phyloP scores from a whole-genome alignment of 345 rosid genomes.

The Syzygium grande region DNA sequence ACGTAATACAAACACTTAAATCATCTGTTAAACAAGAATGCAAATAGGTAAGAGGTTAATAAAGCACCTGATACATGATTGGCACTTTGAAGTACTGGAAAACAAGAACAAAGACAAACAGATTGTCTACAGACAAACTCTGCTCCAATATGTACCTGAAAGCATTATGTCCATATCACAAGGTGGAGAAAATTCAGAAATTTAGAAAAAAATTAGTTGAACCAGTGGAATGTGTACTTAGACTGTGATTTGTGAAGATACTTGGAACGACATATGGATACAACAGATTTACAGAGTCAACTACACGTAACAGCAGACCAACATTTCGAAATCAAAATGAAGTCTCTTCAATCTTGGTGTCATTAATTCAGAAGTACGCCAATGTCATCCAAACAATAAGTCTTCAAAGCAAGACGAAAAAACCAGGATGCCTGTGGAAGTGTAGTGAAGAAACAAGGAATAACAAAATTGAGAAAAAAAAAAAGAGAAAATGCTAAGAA shows the following conservation, averaged over 20 bases:
- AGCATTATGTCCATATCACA: constrained; percentile 6
- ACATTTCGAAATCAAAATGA: background rate
- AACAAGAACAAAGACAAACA: constrained; percentile 84
- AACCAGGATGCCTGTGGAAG: background rate
- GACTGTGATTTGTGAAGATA: background rate
- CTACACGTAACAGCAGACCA: background rate
- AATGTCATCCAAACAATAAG: background rate
- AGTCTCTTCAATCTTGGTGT: background rate
- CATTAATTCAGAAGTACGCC: background rate
- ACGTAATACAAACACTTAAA: background rate
- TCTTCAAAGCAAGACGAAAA: background rate
- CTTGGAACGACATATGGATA: background rate
- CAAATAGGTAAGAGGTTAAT: background rate
- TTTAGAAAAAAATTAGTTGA: background rate
- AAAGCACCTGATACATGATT: constrained; percentile 66
- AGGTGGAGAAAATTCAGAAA: background rate
- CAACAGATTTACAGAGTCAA: background rate
- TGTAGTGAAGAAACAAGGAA: background rate
- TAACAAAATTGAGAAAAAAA: background rate
- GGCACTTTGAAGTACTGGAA: constrained; percentile 98
- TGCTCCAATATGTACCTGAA: constrained; percentile 93
- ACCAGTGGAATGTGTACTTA: background rate
- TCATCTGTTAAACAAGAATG: background rate
- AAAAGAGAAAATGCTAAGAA: background rate
- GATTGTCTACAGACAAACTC: constrained; percentile 94